A percentile compares a stretch with the other conserved stretches of the same genome.
Evolutionary conservation across 306 rosid species (phyloP).

Genomic region (Phaseolus lunatus): DNA sequence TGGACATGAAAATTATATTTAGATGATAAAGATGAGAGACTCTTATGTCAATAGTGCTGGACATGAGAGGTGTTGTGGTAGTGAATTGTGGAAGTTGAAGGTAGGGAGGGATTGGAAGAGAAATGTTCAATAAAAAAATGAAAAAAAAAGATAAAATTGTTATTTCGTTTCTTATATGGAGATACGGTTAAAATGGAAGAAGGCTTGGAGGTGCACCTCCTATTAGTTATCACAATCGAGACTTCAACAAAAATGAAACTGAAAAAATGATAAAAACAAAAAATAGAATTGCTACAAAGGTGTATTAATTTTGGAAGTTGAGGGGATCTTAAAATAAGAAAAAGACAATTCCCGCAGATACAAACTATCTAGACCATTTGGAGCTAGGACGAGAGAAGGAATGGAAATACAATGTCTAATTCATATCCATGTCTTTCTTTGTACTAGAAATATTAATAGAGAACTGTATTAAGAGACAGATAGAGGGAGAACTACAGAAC

Average conservation of each 20-base stretch:
- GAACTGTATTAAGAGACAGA: constrained; percentile 32
- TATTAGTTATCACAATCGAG: not conserved
- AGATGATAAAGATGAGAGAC: no score
- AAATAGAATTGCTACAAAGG: not conserved
- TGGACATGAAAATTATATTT: no score
- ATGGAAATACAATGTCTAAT: constrained; percentile 39
- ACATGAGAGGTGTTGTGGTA: no score
- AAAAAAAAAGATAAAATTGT: no score
- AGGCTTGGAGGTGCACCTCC: no score
- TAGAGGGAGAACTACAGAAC: constrained; percentile 28
- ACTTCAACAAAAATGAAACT: not conserved
- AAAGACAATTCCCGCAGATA: constrained; percentile 15
- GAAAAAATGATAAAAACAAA: not conserved
- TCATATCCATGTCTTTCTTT: constrained; percentile 43
- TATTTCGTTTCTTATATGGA: no score
- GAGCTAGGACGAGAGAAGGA: constrained; percentile 32
- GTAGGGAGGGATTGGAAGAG: no score
- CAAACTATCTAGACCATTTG: constrained; percentile 28
- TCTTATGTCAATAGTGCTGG: no score
- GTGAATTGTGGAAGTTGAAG: no score
- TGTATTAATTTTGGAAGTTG: not conserved
- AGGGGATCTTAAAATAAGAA: not conserved
- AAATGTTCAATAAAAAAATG: no score
- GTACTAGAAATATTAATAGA: constrained; percentile 29
- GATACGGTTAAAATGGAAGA: no score